phyloP scores from a whole-genome alignment of 129 eudicot genomes.

The Glebionis coronaria region DNA sequence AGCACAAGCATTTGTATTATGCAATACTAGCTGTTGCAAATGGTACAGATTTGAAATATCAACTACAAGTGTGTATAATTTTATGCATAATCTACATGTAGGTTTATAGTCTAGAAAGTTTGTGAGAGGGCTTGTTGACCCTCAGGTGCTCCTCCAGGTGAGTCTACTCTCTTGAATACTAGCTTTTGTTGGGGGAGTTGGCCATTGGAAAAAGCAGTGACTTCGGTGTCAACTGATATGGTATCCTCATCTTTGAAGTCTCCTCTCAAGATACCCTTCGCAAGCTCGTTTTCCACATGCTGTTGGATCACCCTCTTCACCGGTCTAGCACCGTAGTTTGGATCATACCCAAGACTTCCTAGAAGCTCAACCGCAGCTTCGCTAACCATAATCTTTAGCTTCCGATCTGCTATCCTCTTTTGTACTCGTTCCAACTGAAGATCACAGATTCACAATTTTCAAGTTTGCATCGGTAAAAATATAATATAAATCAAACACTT shows the following conservation, averaged over 20 bases:
- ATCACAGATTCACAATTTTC: neutral
- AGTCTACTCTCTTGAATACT: slow-evolving; percentile 43
- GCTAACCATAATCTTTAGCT: slow-evolving; percentile 33
- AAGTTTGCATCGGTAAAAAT: neutral
- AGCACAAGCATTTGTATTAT: slow-evolving; percentile 19
- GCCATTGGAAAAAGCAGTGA: slow-evolving; percentile 74
- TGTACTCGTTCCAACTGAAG: slow-evolving; percentile 70
- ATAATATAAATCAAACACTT: neutral
- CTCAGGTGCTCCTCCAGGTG: slow-evolving; percentile 39
- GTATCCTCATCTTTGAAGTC: slow-evolving; percentile 90
- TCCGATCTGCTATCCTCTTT: slow-evolving; percentile 77
- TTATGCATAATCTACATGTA: slow-evolving; percentile 11
- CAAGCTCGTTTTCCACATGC: slow-evolving; percentile 86
- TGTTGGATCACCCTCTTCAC: slow-evolving; percentile 98
- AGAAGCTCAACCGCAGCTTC: slow-evolving; percentile 22
- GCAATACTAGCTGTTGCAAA: slow-evolving; percentile 10
- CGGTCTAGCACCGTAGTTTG: slow-evolving; percentile 95
- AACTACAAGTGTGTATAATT: neutral
- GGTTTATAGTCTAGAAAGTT: slow-evolving; percentile 19
- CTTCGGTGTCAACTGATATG: slow-evolving; percentile 75
- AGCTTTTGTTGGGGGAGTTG: slow-evolving; percentile 97
- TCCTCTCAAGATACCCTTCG: slow-evolving; percentile 92
- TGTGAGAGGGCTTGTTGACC: slow-evolving; percentile 43
- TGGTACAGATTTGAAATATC: slow-evolving; percentile 6
- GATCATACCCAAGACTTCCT: slow-evolving; percentile 79